phyloP scores from a whole-genome alignment of 345 rosid genomes.

The Stellera chamaejasme region DNA sequence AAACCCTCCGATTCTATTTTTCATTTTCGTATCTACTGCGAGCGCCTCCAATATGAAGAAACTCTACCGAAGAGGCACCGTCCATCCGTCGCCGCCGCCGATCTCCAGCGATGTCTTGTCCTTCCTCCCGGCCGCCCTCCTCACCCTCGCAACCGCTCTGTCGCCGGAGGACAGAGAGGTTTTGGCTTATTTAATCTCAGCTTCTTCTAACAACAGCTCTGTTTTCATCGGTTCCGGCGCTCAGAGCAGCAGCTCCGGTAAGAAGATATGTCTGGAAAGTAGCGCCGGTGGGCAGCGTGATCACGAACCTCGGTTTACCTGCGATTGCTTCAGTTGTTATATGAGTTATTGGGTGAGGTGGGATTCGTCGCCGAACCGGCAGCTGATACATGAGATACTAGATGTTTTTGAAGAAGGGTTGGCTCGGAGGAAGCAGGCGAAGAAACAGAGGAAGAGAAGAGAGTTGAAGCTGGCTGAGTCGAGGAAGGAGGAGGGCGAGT shows the following conservation, averaged over 20 bases:
- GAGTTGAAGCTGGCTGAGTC: conserved; percentile 22
- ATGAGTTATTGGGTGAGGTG: conserved; percentile 77
- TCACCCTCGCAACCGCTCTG: conserved; percentile 57
- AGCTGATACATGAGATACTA: conserved; percentile 70
- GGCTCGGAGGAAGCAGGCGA: conserved; percentile 15
- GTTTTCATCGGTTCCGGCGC: conserved; percentile 5
- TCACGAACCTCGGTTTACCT: conserved; percentile 51
- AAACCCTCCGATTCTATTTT: conserved; percentile 7
- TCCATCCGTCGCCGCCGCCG: conserved; percentile 65
- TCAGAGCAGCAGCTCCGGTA: conserved; percentile 5
- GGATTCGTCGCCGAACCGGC: conserved; percentile 76
- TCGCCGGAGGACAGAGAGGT: conserved; percentile 58
- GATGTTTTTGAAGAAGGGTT: conserved; percentile 63
- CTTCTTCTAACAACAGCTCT: conserved; percentile 19
- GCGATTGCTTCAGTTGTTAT: conserved; percentile 75
- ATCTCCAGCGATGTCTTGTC: conserved; percentile 36
- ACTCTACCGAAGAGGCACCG: conserved; percentile 57
- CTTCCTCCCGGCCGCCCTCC: conserved; percentile 63
- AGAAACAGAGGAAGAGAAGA: conserved; percentile 35
- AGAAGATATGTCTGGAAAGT: background rate
- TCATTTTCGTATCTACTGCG: conserved; percentile 2
- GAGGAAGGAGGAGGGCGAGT: conserved; percentile 11
- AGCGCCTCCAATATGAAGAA: conserved; percentile 47
- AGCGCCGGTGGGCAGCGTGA: conserved; percentile 3
- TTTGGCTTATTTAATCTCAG: conserved; percentile 54